These are phyloP conservation scores for Termitomyces sp. DNA, from an alignment of 768 basidiomycete genomes.

Conservation along the genomic window DNA sequence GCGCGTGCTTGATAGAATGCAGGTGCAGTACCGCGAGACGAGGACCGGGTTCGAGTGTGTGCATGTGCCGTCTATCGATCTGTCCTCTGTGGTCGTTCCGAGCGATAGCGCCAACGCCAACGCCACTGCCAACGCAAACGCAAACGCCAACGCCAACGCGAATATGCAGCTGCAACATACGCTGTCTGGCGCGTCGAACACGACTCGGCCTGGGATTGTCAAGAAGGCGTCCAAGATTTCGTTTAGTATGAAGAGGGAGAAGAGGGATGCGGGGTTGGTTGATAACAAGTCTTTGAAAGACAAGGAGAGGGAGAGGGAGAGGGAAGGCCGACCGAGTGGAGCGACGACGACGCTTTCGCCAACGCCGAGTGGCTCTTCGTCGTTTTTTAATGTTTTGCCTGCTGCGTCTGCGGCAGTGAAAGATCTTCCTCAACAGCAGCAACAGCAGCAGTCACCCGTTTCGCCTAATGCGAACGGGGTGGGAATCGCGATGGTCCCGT, in stretches of 20 bases:
- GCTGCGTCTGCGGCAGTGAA: neutral
- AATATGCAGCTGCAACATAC: constrained; percentile 33
- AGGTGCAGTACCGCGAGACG: constrained; percentile 89
- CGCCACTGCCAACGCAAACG: constrained; percentile 14
- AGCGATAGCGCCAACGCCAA: neutral
- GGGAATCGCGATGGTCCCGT: constrained; percentile 13
- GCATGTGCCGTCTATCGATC: constrained; percentile 89
- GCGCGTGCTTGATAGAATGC: constrained; percentile 88
- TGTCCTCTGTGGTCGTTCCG: constrained; percentile 58
- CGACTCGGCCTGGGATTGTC: constrained; percentile 40
- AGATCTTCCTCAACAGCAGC: constrained; percentile 10
- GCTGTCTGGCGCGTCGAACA: constrained; percentile 34
- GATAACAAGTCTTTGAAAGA: neutral
- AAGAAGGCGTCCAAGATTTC: constrained; percentile 79
- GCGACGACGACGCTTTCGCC: constrained; percentile 48
- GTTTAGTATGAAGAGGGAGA: constrained; percentile 57
- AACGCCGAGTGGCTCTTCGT: constrained; percentile 76
- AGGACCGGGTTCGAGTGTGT: constrained; percentile 95
- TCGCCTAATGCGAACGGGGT: constrained; percentile 25
- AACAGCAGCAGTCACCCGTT: constrained; percentile 3
- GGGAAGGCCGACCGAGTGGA: constrained; percentile 31
- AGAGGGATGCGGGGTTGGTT: constrained; percentile 13
- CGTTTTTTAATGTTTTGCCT: constrained; percentile 79
- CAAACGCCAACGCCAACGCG: constrained; percentile 17
- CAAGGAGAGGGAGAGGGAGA: constrained; percentile 11